Base-by-base conservation (phyloP, 2,329 filamentous ascomycete species). In the Beauveria asiatica region DNA sequence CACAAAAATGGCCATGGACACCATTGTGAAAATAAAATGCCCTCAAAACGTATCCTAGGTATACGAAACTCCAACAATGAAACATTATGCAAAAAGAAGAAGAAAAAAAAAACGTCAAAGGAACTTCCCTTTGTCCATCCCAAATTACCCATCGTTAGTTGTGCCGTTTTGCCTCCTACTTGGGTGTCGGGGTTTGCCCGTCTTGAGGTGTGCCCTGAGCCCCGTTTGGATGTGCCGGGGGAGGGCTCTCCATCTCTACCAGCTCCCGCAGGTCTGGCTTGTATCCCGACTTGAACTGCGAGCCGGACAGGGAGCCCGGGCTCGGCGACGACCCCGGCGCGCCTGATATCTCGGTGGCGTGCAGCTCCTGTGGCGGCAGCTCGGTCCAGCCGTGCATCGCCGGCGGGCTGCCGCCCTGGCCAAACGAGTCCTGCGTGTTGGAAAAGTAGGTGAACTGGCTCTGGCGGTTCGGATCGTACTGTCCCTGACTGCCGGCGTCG, bases 161-260 rank as follows among this genome's bases (percentile, higher is more conserved):
- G 8, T 37, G n/a, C n/a, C 16, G 17, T 10, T 33, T 55, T 23
- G n/a, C n/a, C 41, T 33, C 25, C 27, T 33, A 10, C 44, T 46
- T 37, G 1, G 27, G 27, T 17, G 44, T 8, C 8, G 21, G n/a
- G 33, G 19, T 8, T 23, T 23, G 3, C 33, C 51, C 16, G 9
- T 30, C 37, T 16, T 23, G 21, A 5, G 44, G 19, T 27, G 51
- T 44, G 16, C n/a, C n/a, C n/a, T 17, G 37, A 16, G 9, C 21
- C 39, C 37, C 16, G 39, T 21, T 23, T 11, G 3, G 19, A 8
- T 49, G 45, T 10, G 25, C 19, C 37, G 25, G 57, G 1, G 23
- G 49, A 16, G 57, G 57, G 27, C 57, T 59, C 17, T 52, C 57
- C 57, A 59, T 59, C 19, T 59, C 57, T 1, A 51, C 27, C 27